Evolutionary conservation across 2,329 filamentous ascomycete genomes (phyloP), one percentile per base, ranked within the genome.

Genomic region (Fusarium robinianum): DNA sequence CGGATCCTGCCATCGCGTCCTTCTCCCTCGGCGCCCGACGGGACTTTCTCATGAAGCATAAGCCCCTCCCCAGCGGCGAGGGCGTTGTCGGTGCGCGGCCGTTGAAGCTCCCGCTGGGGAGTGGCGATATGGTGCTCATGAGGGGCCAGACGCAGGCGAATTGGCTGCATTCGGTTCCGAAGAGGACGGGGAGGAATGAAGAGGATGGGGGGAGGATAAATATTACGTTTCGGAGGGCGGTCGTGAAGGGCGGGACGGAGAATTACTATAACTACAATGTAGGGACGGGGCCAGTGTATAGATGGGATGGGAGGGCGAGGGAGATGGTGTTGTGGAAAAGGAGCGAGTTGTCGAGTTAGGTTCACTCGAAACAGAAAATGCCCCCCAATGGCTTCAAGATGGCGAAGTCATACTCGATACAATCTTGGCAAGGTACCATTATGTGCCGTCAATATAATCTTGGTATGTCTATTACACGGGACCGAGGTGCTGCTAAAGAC

Each of bases 211-310:
- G 81, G 3, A 72, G 83, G 33, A 84, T 87, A 56, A 92, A 92
- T 61, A 90, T 92, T 51, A 92, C 88, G 0, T 89, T 91, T 62
- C 73, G 88, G 18, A 78, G 76, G 54, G 88, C 85, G 15, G 76
- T 89, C 73, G 75, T 87, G 15, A 85, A 78, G 55, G 85, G 73
- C 4, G 87, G 87, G 2, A 91, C 87, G 18, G 84, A 89, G 59
- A 92, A 92, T 66, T 91, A 92, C 65, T 90, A 92, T 66, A 80
- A 83, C 61, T 92, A 92, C 68, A 92, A 92, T 68, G 85, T 91
- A 36, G 87, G 88, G 1, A 76, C 67, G 25, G 87, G 88, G 1
- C 75, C 72, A 1, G 78, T 85, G n/a, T 85, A 82, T 64, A 77
- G 75, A 58, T 91, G 88, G 88, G 75, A 87, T 63, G 72, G 71